These are phyloP conservation scores for Lachancea waltii DNA, from an alignment of 805 yeast species.

Conservation along the genomic window DNA sequence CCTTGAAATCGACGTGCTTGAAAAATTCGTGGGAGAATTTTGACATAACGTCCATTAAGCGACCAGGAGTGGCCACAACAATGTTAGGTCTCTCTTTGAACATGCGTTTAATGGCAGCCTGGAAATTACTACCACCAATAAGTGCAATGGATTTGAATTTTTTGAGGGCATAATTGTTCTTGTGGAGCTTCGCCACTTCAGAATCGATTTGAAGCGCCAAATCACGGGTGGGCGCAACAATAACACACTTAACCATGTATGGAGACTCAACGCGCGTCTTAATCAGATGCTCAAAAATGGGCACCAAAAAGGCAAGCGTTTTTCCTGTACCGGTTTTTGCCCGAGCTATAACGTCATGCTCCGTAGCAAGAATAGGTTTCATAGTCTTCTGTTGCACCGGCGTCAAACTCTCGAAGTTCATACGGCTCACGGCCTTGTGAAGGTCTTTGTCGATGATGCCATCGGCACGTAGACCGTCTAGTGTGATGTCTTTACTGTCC, in stretches of 20 bases:
- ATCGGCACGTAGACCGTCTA: slow-evolving; percentile 26
- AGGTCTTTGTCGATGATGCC: slow-evolving; percentile 26
- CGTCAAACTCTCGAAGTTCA: slow-evolving; percentile 51
- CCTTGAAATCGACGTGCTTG: slow-evolving; percentile 50
- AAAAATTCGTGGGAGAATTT: slow-evolving; percentile 42
- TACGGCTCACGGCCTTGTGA: slow-evolving; percentile 33
- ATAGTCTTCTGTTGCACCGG: slow-evolving; percentile 64
- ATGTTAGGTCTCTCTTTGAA: slow-evolving; percentile 41
- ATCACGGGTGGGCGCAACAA: slow-evolving; percentile 88
- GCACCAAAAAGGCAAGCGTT: slow-evolving; percentile 82
- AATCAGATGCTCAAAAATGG: slow-evolving; percentile 55
- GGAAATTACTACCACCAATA: slow-evolving; percentile 60
- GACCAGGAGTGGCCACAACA: slow-evolving; percentile 85
- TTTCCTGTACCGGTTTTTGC: slow-evolving; percentile 97
- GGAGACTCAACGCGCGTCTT: slow-evolving; percentile 27
- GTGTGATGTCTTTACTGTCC: slow-evolving; percentile 17
- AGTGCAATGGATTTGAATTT: slow-evolving; percentile 42
- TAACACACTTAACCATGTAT: slow-evolving; percentile 49
- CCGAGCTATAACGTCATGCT: slow-evolving; percentile 70
- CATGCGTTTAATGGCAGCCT: slow-evolving; percentile 33
- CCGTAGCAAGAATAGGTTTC: slow-evolving; percentile 45
- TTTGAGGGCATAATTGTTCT: slow-evolving; percentile 21
- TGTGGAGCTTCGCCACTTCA: slow-evolving; percentile 48
- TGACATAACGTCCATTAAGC: slow-evolving; percentile 59
- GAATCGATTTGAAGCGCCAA: slow-evolving; percentile 74